A percentile compares a stretch with the other conserved stretches of the same genome.
Conservation (phyloP, 768 basidiomycete species). For the Hygrocybe coccinea region DNA sequence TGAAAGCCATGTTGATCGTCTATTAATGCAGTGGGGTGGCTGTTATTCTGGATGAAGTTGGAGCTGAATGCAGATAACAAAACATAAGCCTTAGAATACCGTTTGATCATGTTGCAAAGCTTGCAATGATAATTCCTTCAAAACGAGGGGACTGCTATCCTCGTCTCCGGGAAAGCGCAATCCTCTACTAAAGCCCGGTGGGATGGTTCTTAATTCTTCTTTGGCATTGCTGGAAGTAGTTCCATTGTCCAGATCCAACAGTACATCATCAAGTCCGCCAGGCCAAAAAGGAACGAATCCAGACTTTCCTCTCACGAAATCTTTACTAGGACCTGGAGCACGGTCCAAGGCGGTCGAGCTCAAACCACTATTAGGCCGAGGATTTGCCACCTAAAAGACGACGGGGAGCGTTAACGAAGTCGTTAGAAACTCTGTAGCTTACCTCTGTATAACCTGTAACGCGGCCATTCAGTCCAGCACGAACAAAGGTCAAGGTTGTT, state of each 20-base stretch:
- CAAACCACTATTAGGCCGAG: conserved; percentile 58
- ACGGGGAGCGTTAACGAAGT: background rate
- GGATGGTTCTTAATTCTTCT: conserved; percentile 59
- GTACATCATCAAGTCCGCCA: conserved; percentile 77
- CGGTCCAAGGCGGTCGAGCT: conserved; percentile 84
- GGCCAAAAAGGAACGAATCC: conserved; percentile 92
- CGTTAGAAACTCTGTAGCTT: conserved; percentile 1
- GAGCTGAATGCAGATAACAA: background rate
- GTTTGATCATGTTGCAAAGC: conserved; percentile 10
- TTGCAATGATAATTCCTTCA: conserved; percentile 19
- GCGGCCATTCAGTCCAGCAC: conserved; percentile 73
- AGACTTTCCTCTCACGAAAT: conserved; percentile 91
- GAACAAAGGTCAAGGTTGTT: conserved; percentile 66
- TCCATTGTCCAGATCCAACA: conserved; percentile 33
- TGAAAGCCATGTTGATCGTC: conserved; percentile 22
- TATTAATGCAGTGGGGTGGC: background rate
- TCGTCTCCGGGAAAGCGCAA: conserved; percentile 64
- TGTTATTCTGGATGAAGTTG: background rate
- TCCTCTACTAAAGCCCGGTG: conserved; percentile 82
- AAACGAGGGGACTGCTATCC: conserved; percentile 39
- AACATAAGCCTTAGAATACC: background rate
- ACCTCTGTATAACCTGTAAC: conserved; percentile 83
- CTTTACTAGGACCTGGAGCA: conserved; percentile 70
- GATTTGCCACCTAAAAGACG: conserved; percentile 45
- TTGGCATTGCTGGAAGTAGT: conserved; percentile 25